Evolutionary conservation across 2,329 filamentous ascomycete genomes (phyloP), one percentile per base, ranked within the genome.

Genomic region (Ramichloridium luteum): DNA sequence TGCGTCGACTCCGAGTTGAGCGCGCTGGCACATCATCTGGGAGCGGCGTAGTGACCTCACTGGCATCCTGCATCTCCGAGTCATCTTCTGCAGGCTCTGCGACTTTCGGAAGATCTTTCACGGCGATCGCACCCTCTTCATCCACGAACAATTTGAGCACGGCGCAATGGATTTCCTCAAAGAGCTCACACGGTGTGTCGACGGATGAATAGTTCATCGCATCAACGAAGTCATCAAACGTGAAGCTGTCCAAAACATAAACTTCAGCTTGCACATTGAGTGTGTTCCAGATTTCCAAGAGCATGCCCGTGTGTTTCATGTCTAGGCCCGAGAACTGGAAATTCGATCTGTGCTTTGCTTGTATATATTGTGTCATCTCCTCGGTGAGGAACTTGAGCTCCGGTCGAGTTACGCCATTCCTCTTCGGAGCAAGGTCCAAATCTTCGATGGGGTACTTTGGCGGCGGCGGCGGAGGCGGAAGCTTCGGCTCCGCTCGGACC

Each of bases 191-290:
- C 5, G 79, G 77, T 1, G 74, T 62, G 13, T 83, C 74, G 18
- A 77, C 71, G 0, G 76, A 84, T 4, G 39, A 33, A 36, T 86
- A 78, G 29, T 77, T 70, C 67, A 98, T 76, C 0, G 86, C 80
- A 53, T 96, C 80, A 4, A 93, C 68, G 48, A 86, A 96, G 55
- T 98, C 90, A 54, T 98, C 90, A 49, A 96, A 92, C 0, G 88
- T 96, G 52, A 98, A 98, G 0, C 88, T 96, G 56, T 98, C 90
- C 15, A 98, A 68, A 49, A 83, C 74, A 51, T 93, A 93, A 12
- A 94, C 79, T 49, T 93, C 84, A 51, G 85, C 93, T 53, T 94
- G 94, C n/a, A 98, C 88, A 49, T 94, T 98, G 18, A 98, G 67
- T 0, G 86, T 94, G 47, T 94, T 85, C 90, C 90, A 98, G 0